Evolutionary conservation across 129 eudicot species (phyloP).

Genomic region (Centaurea solstitialis): DNA sequence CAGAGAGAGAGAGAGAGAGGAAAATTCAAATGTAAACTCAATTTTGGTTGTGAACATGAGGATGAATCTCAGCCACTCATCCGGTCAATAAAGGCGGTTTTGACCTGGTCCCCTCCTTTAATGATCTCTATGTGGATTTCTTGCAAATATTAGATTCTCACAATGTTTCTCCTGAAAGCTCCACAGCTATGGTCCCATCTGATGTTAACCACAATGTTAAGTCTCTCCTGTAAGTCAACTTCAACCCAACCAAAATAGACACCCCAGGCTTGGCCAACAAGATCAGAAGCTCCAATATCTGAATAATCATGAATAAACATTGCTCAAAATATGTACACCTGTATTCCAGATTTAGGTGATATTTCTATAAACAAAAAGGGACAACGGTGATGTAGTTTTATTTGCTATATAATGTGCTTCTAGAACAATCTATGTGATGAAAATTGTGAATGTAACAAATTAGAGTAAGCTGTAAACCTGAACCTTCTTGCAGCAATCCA

Average conservation of each 20-base stretch:
- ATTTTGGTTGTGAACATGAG: too few relatives aligned
- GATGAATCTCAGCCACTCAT: too few relatives aligned
- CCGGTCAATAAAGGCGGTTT: too few relatives aligned
- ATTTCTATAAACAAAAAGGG: background rate
- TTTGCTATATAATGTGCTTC: background rate
- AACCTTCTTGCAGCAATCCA: constrained; percentile 44
- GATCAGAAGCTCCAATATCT: constrained; percentile 43
- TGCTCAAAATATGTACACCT: background rate
- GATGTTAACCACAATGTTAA: constrained; percentile 61
- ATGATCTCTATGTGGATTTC: background rate
- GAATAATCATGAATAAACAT: constrained; percentile 18
- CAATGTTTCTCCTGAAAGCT: constrained; percentile 46
- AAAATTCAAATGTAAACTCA: too few relatives aligned
- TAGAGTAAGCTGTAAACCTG: constrained; percentile 44
- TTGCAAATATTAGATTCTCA: constrained; percentile 38
- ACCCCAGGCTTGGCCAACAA: constrained; percentile 75
- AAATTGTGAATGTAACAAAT: background rate
- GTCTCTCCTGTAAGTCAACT: constrained; percentile 34
- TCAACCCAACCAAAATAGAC: constrained; percentile 80
- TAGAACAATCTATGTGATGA: constrained; percentile 8
- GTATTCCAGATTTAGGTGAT: background rate
- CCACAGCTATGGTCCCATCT: constrained; percentile 46
- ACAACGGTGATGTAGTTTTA: background rate
- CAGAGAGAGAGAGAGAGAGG: too few relatives aligned
- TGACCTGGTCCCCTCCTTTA: too few relatives aligned